phyloP scores from a whole-genome alignment of 352 stramenopile species.

The Globisporangium splendens region DNA sequence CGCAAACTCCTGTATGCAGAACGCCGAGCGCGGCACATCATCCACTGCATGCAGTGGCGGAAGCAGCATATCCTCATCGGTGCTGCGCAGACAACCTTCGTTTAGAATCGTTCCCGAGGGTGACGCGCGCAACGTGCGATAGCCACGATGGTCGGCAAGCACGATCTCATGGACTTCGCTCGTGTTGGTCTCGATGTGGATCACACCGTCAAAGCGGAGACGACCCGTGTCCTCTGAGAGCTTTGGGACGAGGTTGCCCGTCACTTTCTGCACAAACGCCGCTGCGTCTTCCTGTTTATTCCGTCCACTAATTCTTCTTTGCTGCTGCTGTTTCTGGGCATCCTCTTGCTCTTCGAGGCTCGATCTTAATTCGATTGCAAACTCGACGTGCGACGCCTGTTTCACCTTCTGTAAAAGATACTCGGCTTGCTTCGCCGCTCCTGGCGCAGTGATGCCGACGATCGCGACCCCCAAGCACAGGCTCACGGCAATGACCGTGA shows the following conservation, averaged over 20 bases:
- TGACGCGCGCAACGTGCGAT: slow-evolving; percentile 10
- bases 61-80: slow-evolving; percentile 17
- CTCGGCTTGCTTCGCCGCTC: slow-evolving; percentile 18
- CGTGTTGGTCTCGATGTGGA: slow-evolving; percentile 19
- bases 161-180: slow-evolving; percentile 23
- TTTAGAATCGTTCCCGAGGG: neutral
- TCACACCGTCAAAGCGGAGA: slow-evolving; percentile 38
- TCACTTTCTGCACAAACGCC: neutral
- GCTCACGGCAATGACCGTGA: slow-evolving; percentile 23
- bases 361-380: slow-evolving; percentile 23
- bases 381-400: slow-evolving; percentile 25
- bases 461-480: slow-evolving; percentile 30
- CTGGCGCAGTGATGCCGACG: slow-evolving; percentile 12
- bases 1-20: slow-evolving; percentile 20
- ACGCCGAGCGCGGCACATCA: slow-evolving; percentile 23
- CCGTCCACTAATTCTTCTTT: no score
- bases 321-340: neutral
- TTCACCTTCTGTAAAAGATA: slow-evolving; percentile 22
- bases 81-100: slow-evolving; percentile 22
- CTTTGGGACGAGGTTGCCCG: slow-evolving; percentile 22
- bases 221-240: slow-evolving; percentile 30
- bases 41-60: slow-evolving; percentile 38
- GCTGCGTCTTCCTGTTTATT: neutral
- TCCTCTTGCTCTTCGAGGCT: neutral
- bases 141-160: slow-evolving; percentile 40